These are phyloP conservation scores for Papiliotrema nemorosa DNA, from an alignment of 1,284 basidiomycete species.

Conservation along the genomic window DNA sequence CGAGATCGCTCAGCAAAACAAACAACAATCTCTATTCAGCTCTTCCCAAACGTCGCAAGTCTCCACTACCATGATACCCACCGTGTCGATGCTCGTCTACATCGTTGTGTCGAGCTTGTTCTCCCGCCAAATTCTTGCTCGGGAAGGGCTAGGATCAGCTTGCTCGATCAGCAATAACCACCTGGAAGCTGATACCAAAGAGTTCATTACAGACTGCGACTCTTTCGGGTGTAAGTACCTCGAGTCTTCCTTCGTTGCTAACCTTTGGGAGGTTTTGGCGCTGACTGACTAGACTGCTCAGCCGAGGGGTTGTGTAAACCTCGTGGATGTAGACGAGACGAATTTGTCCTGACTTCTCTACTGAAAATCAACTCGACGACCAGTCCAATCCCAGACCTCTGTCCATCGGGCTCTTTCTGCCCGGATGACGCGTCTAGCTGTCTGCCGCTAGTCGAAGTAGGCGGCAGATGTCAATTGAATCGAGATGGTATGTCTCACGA, in stretches of 20 bases:
- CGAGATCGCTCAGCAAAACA: too few species aligned
- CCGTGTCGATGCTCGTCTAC: not conserved
- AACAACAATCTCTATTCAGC: too few species aligned
- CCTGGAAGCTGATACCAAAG: slow-evolving; percentile 22
- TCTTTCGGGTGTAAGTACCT: slow-evolving; percentile 24
- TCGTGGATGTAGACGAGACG: slow-evolving; percentile 21
- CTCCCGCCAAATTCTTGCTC: not conserved
- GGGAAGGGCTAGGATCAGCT: slow-evolving; percentile 10
- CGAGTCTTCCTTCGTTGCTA: too few species aligned
- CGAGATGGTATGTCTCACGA: slow-evolving; percentile 19
- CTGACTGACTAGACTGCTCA: slow-evolving; percentile 16
- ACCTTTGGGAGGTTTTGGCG: not conserved
- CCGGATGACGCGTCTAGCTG: slow-evolving; percentile 27
- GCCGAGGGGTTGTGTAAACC: slow-evolving; percentile 22
- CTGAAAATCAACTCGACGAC: slow-evolving; percentile 4
- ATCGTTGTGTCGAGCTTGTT: not conserved
- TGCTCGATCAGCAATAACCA: slow-evolving; percentile 21
- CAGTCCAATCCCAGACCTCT: slow-evolving; percentile 9
- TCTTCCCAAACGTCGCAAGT: too few species aligned
- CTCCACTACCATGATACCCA: too few species aligned
- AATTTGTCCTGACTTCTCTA: slow-evolving; percentile 20
- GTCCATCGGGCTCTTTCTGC: slow-evolving; percentile 16
- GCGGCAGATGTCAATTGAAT: slow-evolving; percentile 24
- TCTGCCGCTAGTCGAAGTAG: slow-evolving; percentile 14
- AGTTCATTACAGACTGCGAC: slow-evolving; percentile 27